Evolutionary conservation across 2,329 filamentous ascomycete genomes (phyloP), one percentile per base, ranked within the genome.

Genomic region (Achaetomium macrosporum): DNA sequence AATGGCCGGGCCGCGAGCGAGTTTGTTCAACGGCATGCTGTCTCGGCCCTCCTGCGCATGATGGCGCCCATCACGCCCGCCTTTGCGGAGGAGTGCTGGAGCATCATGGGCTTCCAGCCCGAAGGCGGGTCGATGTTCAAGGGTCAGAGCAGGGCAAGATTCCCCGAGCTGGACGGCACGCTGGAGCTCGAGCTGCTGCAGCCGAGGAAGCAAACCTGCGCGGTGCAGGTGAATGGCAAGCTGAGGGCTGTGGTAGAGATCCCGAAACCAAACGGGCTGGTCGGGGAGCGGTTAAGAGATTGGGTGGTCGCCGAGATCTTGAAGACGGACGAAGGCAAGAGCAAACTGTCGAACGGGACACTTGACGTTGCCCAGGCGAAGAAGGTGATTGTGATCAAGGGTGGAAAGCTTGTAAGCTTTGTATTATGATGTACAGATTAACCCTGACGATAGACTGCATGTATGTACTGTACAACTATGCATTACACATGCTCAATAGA

Each of bases 151-250:
- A 51, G 30, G 15, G 76, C 79, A 1, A 65, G 67, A 1, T 93
- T 88, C 72, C 88, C 87, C 0, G 65, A 59, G 0, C 64, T 71
- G 2, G 81, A 85, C 57, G 76, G 73, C 25, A 75, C 76, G 44
- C 61, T 76, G 51, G 65, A 73, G 58, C 61, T 76, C 51, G 64
- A 73, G 59, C 64, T 79, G 59, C 67, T 84, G 59, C 70, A 77
- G 61, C 69, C 76, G 49, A 68, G 75, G 57, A 73, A 69, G 57
- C 69, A 77, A 66, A 71, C 67, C 3, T 87, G 83, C 58, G 85
- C 85, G 0, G 83, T 95, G 15, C 86, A 90, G 63, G 71, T 95
- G 56, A 90, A 95, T 64, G 89, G 90, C n/a, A 90, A 86, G 67
- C 69, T 88, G 57, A 82, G 82, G 36, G 85, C 85, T 57, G 80